Conservation (phyloP, 2,329 filamentous ascomycete species). For the Mollisia scopiformis region DNA sequence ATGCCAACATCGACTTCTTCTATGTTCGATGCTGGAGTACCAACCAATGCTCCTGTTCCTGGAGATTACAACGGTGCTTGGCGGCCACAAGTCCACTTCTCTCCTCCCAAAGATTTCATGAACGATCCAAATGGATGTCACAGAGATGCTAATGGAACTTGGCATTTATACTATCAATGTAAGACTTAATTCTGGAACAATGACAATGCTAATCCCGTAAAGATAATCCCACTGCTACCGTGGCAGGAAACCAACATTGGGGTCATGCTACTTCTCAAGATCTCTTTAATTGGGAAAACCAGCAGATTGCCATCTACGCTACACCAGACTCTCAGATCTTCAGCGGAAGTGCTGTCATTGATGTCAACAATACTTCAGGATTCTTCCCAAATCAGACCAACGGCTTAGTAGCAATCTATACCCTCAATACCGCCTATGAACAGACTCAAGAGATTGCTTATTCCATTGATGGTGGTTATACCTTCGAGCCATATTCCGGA, state of each 20-base stretch:
- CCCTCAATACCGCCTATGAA: slow-evolving; percentile 40
- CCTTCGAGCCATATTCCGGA: slow-evolving; percentile 58
- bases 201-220: slow-evolving; percentile 5
- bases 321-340: slow-evolving; percentile 48
- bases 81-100: slow-evolving; percentile 57
- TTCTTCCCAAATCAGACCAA: slow-evolving; percentile 65
- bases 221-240: slow-evolving; percentile 52
- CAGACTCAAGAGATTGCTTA: slow-evolving; percentile 65
- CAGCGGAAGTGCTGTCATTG: slow-evolving; percentile 60
- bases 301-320: slow-evolving; percentile 62
- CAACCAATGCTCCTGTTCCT: slow-evolving; percentile 25
- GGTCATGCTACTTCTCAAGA: slow-evolving; percentile 66
- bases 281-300: slow-evolving; percentile 66
- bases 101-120: slow-evolving; percentile 55
- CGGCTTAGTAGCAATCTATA: slow-evolving; percentile 64
- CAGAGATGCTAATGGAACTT: slow-evolving; percentile 56
- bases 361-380: slow-evolving; percentile 66
- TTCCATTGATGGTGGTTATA: slow-evolving; percentile 63
- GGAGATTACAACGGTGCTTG: slow-evolving; percentile 31
- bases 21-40: slow-evolving; percentile 25
- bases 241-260: slow-evolving; percentile 66
- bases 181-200: slow-evolving; percentile 20
- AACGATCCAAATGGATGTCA: slow-evolving; percentile 71
- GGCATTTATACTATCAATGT: slow-evolving; percentile 69
- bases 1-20: slow-evolving; percentile 17